phyloP scores from a whole-genome alignment of 768 basidiomycete genomes.

The Lactarius akahatsu region DNA sequence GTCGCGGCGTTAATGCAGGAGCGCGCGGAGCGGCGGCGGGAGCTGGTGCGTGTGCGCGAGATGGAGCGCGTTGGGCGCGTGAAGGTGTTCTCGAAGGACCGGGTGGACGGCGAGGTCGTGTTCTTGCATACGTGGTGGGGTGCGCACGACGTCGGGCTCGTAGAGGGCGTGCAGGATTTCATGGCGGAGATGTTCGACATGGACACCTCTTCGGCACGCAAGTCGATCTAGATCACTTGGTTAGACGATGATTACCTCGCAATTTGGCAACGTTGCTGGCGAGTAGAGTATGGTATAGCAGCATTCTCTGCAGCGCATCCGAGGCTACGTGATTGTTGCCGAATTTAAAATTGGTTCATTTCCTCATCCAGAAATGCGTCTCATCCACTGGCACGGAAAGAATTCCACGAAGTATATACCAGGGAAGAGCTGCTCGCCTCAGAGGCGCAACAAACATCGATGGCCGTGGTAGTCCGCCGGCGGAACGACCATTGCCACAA shows the following conservation, averaged over 20 bases:
- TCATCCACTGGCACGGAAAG: too few species aligned
- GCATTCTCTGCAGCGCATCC: too few species aligned
- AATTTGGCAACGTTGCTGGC: not conserved
- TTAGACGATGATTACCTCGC: not conserved
- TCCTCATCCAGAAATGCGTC: too few species aligned
- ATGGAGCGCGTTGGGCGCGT: slow-evolving; percentile 52
- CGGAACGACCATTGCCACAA: too few species aligned
- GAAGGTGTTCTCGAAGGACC: slow-evolving; percentile 50
- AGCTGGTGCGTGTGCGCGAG: slow-evolving; percentile 45
- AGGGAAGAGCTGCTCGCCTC: too few species aligned
- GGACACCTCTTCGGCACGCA: not conserved
- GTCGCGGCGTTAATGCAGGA: slow-evolving; percentile 40
- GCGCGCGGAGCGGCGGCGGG: slow-evolving; percentile 44
- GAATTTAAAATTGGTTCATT: too few species aligned
- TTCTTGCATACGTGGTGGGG: slow-evolving; percentile 60
- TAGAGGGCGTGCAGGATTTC: slow-evolving; percentile 71
- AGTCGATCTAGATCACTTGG: not conserved
- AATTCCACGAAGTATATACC: too few species aligned
- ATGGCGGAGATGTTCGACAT: slow-evolving; percentile 36
- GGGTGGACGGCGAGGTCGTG: slow-evolving; percentile 45
- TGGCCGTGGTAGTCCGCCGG: too few species aligned
- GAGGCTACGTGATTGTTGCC: too few species aligned
- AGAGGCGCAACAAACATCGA: too few species aligned
- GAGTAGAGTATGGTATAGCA: not conserved
- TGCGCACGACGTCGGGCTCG: slow-evolving; percentile 56